A percentile compares a stretch with the other conserved stretches of the same genome.
Conservation (phyloP, 371 early-diverging fungal genomes). For the Thermomucor indicae-seudaticae region DNA sequence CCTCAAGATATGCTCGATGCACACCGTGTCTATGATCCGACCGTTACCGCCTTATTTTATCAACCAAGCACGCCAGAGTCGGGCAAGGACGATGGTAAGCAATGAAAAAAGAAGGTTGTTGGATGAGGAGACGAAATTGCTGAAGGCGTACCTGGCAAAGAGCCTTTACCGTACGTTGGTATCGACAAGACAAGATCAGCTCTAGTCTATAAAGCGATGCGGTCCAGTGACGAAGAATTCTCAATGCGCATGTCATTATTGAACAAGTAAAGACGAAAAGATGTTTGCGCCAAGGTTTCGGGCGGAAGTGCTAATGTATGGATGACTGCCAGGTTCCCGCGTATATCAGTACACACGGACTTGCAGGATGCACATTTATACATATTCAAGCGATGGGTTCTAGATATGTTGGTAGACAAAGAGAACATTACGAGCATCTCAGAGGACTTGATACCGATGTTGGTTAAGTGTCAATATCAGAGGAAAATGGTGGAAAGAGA, state of each 20-base stretch:
- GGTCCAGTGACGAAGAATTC: slow-evolving; percentile 64
- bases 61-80: slow-evolving; percentile 61
- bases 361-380: slow-evolving; percentile 89
- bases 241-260: slow-evolving; percentile 72
- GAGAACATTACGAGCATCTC: slow-evolving; percentile 73
- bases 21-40: slow-evolving; percentile 73
- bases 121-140: neutral
- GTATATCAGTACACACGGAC: slow-evolving; percentile 67
- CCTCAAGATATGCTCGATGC: slow-evolving; percentile 79
- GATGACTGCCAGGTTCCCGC: slow-evolving; percentile 64
- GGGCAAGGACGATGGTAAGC: slow-evolving; percentile 55
- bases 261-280: slow-evolving; percentile 44
- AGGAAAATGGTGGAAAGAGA: slow-evolving; percentile 62
- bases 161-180: slow-evolving; percentile 67
- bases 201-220: slow-evolving; percentile 61
- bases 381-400: slow-evolving; percentile 86
- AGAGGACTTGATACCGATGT: slow-evolving; percentile 79
- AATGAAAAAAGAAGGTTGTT: neutral
- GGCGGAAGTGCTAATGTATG: too few relatives aligned
- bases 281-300: too few relatives aligned
- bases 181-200: slow-evolving; percentile 74
- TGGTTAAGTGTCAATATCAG: slow-evolving; percentile 78
- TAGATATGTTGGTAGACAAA: slow-evolving; percentile 72
- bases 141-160: slow-evolving; percentile 3
- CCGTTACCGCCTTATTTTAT: slow-evolving; percentile 76